These are phyloP conservation scores for Leccinum solheimii DNA, from an alignment of 1,284 basidiomycete species.

Conservation along the genomic window DNA sequence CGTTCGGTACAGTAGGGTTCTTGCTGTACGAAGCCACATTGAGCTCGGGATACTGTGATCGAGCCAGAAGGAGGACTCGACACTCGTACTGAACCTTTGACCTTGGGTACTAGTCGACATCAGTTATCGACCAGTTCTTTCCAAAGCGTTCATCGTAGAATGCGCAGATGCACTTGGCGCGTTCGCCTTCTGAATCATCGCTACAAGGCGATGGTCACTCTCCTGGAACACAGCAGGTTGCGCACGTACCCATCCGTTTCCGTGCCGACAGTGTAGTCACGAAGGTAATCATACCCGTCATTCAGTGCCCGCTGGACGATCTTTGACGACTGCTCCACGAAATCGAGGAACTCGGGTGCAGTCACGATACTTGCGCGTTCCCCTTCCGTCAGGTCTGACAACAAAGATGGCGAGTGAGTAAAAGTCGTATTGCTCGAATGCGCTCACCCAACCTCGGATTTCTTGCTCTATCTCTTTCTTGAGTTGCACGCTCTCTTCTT, in stretches of 20 bases:
- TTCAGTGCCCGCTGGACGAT: conserved; percentile 95
- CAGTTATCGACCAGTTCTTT: conserved; percentile 91
- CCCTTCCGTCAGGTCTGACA: conserved; percentile 78
- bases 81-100: conserved; percentile 32
- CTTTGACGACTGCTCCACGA: conserved; percentile 93
- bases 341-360: conserved; percentile 88
- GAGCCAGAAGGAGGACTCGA: conserved; percentile 9
- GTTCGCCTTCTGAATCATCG: conserved; percentile 85
- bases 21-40: conserved; percentile 96
- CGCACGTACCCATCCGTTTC: conserved; percentile 68
- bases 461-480: conserved; percentile 83
- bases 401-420: conserved; percentile 2
- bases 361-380: conserved; percentile 80
- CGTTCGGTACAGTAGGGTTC: conserved; percentile 86
- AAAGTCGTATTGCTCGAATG: neutral
- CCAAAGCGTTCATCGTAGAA: conserved; percentile 89
- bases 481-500: conserved; percentile 75
- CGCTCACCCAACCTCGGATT: conserved; percentile 58
- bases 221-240: neutral
- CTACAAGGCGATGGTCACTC: conserved; percentile 41
- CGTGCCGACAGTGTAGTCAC: conserved; percentile 88
- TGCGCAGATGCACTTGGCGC: conserved; percentile 84
- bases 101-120: conserved; percentile 97
- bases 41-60: conserved; percentile 86
- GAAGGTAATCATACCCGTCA: conserved; percentile 95